These are phyloP conservation scores for Aspergillus ochraceus DNA, from an alignment of 2,329 filamentous ascomycete genomes.

Conservation along the genomic window DNA sequence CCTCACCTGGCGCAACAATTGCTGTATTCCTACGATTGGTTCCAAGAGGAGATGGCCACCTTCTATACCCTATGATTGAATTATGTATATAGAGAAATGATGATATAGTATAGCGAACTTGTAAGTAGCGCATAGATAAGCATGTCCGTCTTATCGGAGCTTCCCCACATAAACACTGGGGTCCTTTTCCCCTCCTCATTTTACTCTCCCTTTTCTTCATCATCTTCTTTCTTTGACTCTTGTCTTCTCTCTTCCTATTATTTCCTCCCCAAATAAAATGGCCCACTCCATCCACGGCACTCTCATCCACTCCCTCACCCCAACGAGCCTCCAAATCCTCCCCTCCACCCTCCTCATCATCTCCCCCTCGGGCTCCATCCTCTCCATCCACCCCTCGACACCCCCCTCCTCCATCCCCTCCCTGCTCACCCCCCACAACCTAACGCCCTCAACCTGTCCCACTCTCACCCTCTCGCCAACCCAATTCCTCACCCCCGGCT, in stretches of 20 bases:
- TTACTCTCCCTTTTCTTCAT: background rate
- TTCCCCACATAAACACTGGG: no score
- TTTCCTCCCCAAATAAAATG: slow-evolving; percentile 18
- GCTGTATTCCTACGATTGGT: slow-evolving; percentile 41
- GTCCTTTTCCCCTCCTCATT: background rate
- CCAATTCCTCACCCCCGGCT: slow-evolving; percentile 36
- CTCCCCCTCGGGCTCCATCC: slow-evolving; percentile 30
- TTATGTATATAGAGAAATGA: slow-evolving; percentile 4
- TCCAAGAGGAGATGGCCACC: slow-evolving; percentile 40
- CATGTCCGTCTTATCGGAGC: background rate
- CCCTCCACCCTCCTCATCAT: slow-evolving; percentile 34
- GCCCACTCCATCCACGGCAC: slow-evolving; percentile 37
- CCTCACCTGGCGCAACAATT: slow-evolving; percentile 39
- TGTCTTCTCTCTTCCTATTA: slow-evolving; percentile 7
- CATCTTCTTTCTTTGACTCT: background rate
- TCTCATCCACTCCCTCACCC: slow-evolving; percentile 30
- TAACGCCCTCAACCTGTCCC: slow-evolving; percentile 26
- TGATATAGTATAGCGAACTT: no score
- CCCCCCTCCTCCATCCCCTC: slow-evolving; percentile 20
- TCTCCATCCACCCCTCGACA: slow-evolving; percentile 25
- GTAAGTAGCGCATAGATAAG: background rate
- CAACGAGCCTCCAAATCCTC: slow-evolving; percentile 30
- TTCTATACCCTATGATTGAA: slow-evolving; percentile 38
- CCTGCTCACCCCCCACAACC: slow-evolving; percentile 25
- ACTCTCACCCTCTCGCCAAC: slow-evolving; percentile 28